Evolutionary conservation across 192 early-diverging fungal genomes (phyloP).

Genomic region (Backusella westeae): DNA sequence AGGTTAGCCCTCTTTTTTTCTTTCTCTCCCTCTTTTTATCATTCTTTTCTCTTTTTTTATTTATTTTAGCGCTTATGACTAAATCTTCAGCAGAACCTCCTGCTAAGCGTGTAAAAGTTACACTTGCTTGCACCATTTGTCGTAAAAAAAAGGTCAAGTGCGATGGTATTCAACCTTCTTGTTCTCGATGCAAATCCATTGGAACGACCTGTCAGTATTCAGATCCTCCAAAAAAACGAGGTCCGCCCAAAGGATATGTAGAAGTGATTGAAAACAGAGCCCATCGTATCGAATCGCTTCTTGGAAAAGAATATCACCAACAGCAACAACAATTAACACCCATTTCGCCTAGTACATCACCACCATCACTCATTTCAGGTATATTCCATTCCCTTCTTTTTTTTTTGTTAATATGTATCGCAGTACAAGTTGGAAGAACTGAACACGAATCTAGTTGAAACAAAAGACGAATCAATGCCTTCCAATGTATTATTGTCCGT

Average conservation of each 20-base stretch:
- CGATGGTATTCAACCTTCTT: constrained; percentile 63
- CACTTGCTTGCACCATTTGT: constrained; percentile 46
- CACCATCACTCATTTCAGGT: not conserved
- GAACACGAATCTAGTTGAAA: not conserved
- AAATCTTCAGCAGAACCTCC: not conserved
- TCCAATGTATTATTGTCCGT: not conserved
- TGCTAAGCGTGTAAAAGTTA: constrained; percentile 34
- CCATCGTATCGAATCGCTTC: constrained; percentile 67
- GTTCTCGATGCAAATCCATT: constrained; percentile 70
- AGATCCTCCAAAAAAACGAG: constrained; percentile 50
- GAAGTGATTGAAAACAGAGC: constrained; percentile 75
- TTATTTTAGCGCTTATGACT: not conserved
- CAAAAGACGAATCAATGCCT: not conserved
- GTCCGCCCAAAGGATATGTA: constrained; percentile 82
- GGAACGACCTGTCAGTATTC: constrained; percentile 51
- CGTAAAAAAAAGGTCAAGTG: constrained; percentile 84
- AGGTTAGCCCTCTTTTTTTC: not conserved
- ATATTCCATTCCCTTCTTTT: not conserved
- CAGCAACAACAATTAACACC: not conserved
- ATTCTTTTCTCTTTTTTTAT: not conserved
- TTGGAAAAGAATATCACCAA: constrained; percentile 23
- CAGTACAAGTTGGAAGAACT: not conserved
- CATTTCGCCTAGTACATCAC: not conserved
- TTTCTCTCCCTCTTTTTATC: constrained; percentile 10
- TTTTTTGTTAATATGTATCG: not conserved